Conservation (phyloP, 2,329 filamentous ascomycete genomes). For the Dissoconium aciculare region DNA sequence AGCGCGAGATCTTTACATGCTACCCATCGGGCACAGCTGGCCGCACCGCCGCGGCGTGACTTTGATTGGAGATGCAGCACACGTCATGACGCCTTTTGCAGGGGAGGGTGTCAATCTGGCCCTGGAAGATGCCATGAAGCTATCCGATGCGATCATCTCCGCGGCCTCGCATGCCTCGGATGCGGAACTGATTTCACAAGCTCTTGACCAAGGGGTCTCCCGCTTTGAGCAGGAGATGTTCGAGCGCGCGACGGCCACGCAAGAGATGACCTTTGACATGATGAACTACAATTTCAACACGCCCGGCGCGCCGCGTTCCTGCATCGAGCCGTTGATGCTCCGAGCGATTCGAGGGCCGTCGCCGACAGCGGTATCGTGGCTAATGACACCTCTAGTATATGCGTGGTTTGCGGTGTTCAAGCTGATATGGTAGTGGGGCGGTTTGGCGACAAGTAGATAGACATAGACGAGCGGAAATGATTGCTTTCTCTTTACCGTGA, state of each 20-base stretch:
- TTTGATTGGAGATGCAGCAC: constrained; percentile 29
- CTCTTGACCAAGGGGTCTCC: constrained; percentile 18
- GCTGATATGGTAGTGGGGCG: constrained; percentile 15
- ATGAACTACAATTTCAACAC: constrained; percentile 36
- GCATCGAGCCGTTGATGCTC: constrained; percentile 27
- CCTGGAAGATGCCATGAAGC: constrained; percentile 23
- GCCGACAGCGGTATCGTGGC: not conserved
- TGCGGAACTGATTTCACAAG: not conserved
- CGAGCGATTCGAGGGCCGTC: constrained; percentile 9
- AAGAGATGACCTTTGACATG: constrained; percentile 29
- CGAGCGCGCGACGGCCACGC: constrained; percentile 21
- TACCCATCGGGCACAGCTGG: constrained; percentile 27
- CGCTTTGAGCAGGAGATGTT: constrained; percentile 28
- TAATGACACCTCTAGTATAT: constrained; percentile 14
- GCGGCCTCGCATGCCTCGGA: constrained; percentile 10
- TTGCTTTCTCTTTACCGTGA: too few relatives aligned
- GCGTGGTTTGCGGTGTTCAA: constrained; percentile 20
- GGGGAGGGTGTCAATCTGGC: constrained; percentile 12
- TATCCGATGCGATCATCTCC: constrained; percentile 22
- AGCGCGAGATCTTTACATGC: constrained; percentile 25
- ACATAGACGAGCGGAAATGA: too few relatives aligned
- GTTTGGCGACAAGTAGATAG: constrained; percentile 1
- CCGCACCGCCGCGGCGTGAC: constrained; percentile 25
- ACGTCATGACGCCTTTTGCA: constrained; percentile 24
- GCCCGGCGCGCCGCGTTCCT: constrained; percentile 29